Evolutionary conservation across 2,329 filamentous ascomycete species (phyloP).

Genomic region (Claviceps pusilla): DNA sequence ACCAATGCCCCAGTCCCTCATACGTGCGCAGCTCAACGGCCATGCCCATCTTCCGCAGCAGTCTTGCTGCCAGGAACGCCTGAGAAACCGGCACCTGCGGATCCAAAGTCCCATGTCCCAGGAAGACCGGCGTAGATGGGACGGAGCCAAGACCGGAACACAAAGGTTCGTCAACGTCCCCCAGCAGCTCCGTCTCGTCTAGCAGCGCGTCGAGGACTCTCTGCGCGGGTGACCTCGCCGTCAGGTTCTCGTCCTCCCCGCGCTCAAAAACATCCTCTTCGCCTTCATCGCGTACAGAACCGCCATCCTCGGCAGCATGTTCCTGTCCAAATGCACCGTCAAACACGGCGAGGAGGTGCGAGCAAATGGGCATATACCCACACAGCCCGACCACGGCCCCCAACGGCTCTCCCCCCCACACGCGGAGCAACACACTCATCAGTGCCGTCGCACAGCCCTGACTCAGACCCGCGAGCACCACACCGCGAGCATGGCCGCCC

Average conservation of each 20-base stretch:
- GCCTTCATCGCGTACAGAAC: too few species aligned
- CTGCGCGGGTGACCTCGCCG: conserved; percentile 7
- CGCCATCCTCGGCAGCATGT: not conserved
- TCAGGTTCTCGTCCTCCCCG: conserved; percentile 1
- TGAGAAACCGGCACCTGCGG: conserved; percentile 23
- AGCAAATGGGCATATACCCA: conserved; percentile 29
- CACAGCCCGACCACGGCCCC: conserved; percentile 28
- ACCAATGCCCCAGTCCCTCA: conserved; percentile 29
- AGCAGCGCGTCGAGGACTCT: conserved; percentile 13
- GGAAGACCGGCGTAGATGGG: conserved; percentile 24
- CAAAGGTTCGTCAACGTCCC: not conserved
- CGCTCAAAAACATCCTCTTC: conserved; percentile 8
- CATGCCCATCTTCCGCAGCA: conserved; percentile 21
- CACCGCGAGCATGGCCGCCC: conserved; percentile 18
- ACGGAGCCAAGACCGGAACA: conserved; percentile 5
- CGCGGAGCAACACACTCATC: conserved; percentile 25
- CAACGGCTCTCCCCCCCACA: conserved; percentile 17
- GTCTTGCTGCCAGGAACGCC: conserved; percentile 18
- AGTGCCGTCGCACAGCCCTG: conserved; percentile 37
- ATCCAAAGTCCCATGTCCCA: conserved; percentile 30
- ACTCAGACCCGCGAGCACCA: conserved; percentile 36
- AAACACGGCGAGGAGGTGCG: conserved; percentile 13
- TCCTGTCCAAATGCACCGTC: not conserved
- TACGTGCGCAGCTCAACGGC: conserved; percentile 24
- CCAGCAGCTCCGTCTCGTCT: conserved; percentile 14